Evolutionary conservation across 2,329 filamentous ascomycete species (phyloP), one percentile per base, ranked within the genome.

Genomic region (Aspergillus sp.): DNA sequence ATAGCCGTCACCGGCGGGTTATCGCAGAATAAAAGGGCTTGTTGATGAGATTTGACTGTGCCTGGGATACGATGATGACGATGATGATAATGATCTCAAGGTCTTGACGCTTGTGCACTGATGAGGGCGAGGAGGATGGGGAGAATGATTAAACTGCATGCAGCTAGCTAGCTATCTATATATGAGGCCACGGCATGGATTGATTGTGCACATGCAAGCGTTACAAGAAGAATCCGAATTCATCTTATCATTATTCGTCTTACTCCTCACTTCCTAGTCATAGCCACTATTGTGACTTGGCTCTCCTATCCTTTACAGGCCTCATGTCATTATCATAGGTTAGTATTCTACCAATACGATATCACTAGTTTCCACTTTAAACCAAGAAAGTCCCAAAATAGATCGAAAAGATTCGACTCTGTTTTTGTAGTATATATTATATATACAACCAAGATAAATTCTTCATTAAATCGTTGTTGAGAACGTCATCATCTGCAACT

Each of bases 401-500:
- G 23, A 25, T 25, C 23, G 23, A 27, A 50, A 19, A 3, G 25
- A 13, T 30, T 27, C 4, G 25, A 50, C 32, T 53, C 32, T 53
- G 19, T 23, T 38, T 36, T 15, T 11, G 49, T 36, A 17, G 10
- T 15, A 36, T 13, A 13, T 13, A 5, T 13, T 47, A 47, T 32
- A 19, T 25, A 41, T 19, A 36, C 30, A 36, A 47, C 27, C 2
- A n/a, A 47, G 25, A 47, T 21, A 32, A 32, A 27, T 49, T 36
- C 55, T 61, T 68, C 66, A 66, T 71, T 65, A 67, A 59, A 60
- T 73, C 71, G 74, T 75, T 72, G 72, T 73, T 73, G 71, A 75
- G 69, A 71, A 75, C 70, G 71, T 68, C 61, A 68, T 64, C 61
- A 68, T 64, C 61, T 52, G 59, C 62, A 58, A 57, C 52, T 62